Evolutionary conservation across 2,329 filamentous ascomycete species (phyloP).

Genomic region (Colletotrichum lindemuthianum): DNA sequence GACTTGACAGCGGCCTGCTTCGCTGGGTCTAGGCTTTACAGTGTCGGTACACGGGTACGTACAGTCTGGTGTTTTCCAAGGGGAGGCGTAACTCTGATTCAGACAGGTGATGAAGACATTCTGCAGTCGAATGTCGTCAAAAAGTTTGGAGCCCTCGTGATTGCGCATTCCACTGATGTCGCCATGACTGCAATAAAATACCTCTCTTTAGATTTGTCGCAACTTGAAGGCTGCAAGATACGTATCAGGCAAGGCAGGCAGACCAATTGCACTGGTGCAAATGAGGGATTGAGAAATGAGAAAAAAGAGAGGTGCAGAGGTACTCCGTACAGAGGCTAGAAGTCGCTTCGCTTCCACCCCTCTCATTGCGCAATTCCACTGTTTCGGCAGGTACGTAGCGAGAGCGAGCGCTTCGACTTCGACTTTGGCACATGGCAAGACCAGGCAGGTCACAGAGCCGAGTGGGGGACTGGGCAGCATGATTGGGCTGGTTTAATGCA

Average conservation of each 20-base stretch:
- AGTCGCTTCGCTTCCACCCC: constrained; percentile 12
- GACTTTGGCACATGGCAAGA: constrained; percentile 25
- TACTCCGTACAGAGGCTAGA: background rate
- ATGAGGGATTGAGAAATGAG: constrained; percentile 7
- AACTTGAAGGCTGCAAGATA: background rate
- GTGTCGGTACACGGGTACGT: no score
- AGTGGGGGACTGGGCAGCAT: constrained; percentile 22
- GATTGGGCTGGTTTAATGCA: constrained; percentile 27
- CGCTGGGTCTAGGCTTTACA: no score
- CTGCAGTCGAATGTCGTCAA: constrained; percentile 4
- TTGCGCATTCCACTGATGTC: constrained; percentile 12
- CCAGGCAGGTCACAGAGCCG: background rate
- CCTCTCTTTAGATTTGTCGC: constrained; percentile 7
- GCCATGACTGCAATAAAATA: constrained; percentile 19
- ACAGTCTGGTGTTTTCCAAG: background rate
- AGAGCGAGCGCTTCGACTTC: no score
- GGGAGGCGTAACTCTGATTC: background rate
- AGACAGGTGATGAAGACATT: constrained; percentile 2
- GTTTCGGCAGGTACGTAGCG: constrained; percentile 15
- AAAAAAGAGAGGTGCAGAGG: constrained; percentile 15
- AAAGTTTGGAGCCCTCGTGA: constrained; percentile 14
- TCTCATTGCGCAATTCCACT: constrained; percentile 34
- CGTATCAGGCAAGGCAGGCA: background rate
- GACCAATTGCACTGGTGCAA: background rate
- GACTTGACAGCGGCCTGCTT: constrained; percentile 15